Base-by-base conservation (phyloP, 192 early-diverging fungal species). In the Coemansia sp. region DNA sequence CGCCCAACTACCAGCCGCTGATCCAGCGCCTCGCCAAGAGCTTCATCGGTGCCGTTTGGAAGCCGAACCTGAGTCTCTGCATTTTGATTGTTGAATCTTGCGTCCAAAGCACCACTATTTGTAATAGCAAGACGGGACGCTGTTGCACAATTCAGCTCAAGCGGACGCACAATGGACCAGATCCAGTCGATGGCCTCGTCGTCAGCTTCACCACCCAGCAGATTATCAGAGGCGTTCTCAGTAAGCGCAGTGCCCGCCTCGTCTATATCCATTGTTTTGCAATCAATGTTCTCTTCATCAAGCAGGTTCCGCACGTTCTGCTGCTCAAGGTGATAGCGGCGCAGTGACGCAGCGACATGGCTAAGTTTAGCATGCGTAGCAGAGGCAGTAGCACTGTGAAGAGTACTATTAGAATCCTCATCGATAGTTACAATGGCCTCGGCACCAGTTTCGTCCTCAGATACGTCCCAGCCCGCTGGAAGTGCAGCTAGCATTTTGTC, bases 1-100 rank as follows among this genome's bases (percentile, higher is more conserved):
- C 48, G 52, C 9, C 79, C 79, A 4, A 81, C 73, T 19, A 76
- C 66, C 7, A 81, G 24, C 9, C 74, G 72, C 67, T 81, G 79
- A 56, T 69, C 60, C 17, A 81, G 57, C 10, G 69, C 70, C 32
- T 81, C 73, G 0, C 54, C 63, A 50, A 66, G 56, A 24, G 69
- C 47, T 52, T 69, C 74, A 27, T 70, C 70, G n/a, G 58, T 70
- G 29, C 65, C 62, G 55, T 69, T 69, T 2, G 74, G 66, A 12
- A 76, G 73, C 52, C 56, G 63, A 7, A 72, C 59, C 66, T 62
- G 51, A 23, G n/a, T 22, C 19, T 19, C 45, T 5, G 23, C 19
- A 1, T 10, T 10, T 11, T 23, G n/a, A 2, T 15, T 9, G 8
- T 17, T 22, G 5, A 23, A 4, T 6, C 17, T 51, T 4, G 50